Conservation (phyloP, 805 yeast genomes). For the Lipomyces sp. region DNA sequence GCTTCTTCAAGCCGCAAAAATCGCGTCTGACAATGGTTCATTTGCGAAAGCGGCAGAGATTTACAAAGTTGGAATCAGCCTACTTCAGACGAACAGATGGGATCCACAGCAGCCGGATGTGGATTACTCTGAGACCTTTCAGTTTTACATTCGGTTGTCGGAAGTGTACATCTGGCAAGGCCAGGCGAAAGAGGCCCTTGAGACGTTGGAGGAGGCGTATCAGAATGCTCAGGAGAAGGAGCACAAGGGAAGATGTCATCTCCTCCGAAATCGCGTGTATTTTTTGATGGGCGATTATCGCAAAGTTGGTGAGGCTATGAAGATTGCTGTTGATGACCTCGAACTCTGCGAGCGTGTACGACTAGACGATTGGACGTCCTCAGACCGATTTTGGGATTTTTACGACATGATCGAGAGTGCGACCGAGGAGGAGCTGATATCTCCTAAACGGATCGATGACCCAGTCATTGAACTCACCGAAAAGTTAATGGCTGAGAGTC, state of each 20-base stretch:
- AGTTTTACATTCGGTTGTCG: conserved; percentile 18
- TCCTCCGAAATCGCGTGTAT: conserved; percentile 10
- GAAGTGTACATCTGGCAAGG: conserved; percentile 27
- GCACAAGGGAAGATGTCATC: conserved; percentile 13
- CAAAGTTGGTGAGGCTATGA: background rate
- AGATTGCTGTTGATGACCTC: conserved; percentile 7
- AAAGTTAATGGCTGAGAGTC: conserved; percentile 16
- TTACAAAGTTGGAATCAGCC: conserved; percentile 21
- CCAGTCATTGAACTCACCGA: background rate
- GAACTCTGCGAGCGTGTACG: conserved; percentile 4
- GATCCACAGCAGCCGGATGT: conserved; percentile 20
- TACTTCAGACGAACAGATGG: conserved; percentile 31
- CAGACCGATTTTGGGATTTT: conserved; percentile 23
- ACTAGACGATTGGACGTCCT: conserved; percentile 4
- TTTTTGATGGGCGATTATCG: conserved; percentile 25
- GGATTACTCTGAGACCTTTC: conserved; percentile 29
- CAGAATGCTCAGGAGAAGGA: background rate
- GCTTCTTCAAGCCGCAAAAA: conserved; percentile 22
- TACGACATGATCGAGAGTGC: conserved; percentile 16
- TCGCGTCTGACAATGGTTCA: conserved; percentile 26
- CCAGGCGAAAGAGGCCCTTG: conserved; percentile 14
- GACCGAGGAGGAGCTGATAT: conserved; percentile 28
- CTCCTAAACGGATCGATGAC: conserved; percentile 8
- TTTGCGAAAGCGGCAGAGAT: conserved; percentile 20
- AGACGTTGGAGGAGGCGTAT: background rate